A percentile compares a stretch with the other conserved stretches of the same genome.
phyloP scores from a whole-genome alignment of 768 basidiomycete genomes.

The Termitomyces sp. region DNA sequence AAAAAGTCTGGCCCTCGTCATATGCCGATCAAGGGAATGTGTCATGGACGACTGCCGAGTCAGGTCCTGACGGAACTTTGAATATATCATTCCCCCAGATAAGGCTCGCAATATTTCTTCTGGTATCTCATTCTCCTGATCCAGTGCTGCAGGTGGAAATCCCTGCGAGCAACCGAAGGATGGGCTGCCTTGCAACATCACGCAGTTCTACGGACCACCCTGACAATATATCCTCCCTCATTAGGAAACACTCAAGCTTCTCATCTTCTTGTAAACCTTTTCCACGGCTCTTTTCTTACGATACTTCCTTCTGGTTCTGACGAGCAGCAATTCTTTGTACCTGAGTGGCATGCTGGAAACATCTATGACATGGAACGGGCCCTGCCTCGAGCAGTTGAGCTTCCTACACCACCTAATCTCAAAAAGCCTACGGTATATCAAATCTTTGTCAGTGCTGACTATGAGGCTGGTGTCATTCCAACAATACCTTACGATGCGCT shows the following conservation, averaged over 20 bases:
- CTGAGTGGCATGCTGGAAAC: conserved; percentile 79
- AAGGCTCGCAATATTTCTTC: conserved; percentile 31
- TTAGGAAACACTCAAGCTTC: conserved; percentile 24
- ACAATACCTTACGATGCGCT: background rate
- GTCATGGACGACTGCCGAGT: conserved; percentile 46
- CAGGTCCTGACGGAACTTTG: conserved; percentile 42
- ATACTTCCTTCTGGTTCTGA: conserved; percentile 41
- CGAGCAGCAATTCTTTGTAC: conserved; percentile 18
- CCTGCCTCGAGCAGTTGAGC: conserved; percentile 40
- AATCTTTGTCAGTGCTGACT: conserved; percentile 74
- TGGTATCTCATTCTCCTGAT: background rate
- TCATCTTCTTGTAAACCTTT: conserved; percentile 52
- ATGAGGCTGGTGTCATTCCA: conserved; percentile 49
- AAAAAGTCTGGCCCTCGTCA: conserved; percentile 57
- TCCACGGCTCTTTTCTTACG: conserved; percentile 74
- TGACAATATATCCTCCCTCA: conserved; percentile 52
- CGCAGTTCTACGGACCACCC: conserved; percentile 56
- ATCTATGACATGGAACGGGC: conserved; percentile 67
- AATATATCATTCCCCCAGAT: conserved; percentile 61
- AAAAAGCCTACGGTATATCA: conserved; percentile 50
- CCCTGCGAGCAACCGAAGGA: conserved; percentile 71
- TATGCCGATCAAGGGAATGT: conserved; percentile 59
- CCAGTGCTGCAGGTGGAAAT: conserved; percentile 51
- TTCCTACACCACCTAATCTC: conserved; percentile 43
- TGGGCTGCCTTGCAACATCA: conserved; percentile 88